phyloP scores from a whole-genome alignment of 2,329 filamentous ascomycete species.

The Talaromyces funiculosus region DNA sequence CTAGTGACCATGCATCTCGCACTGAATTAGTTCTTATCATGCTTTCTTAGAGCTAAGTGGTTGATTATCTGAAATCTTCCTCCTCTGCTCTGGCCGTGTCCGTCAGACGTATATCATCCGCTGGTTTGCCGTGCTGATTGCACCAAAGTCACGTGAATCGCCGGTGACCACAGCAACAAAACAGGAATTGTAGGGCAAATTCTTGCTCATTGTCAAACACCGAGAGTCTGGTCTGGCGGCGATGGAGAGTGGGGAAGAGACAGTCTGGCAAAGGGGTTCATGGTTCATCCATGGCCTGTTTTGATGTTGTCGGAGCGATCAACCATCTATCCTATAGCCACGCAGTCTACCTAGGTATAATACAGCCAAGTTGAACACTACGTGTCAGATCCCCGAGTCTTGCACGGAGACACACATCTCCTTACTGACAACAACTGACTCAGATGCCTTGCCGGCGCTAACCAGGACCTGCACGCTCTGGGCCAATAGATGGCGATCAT shows the following conservation, averaged over 20 bases:
- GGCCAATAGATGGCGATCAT: constrained; percentile 2
- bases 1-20: too few relatives aligned
- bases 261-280: background rate
- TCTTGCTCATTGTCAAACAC: background rate
- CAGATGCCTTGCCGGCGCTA: background rate
- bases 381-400: background rate
- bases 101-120: too few relatives aligned
- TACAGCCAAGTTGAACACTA: background rate
- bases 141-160: background rate
- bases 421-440: background rate
- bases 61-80: too few relatives aligned
- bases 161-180: background rate
- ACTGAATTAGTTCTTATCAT: too few relatives aligned
- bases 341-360: too few relatives aligned
- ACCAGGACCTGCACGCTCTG: background rate
- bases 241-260: background rate
- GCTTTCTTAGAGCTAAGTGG: too few relatives aligned
- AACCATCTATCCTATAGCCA: too few relatives aligned
- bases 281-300: background rate
- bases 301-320: background rate
- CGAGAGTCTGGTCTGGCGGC: background rate
- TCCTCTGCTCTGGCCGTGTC: too few relatives aligned
- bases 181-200: background rate
- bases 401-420: background rate
- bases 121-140: background rate